phyloP scores from a whole-genome alignment of 306 rosid genomes.

The Oemleria cerasiformis region DNA sequence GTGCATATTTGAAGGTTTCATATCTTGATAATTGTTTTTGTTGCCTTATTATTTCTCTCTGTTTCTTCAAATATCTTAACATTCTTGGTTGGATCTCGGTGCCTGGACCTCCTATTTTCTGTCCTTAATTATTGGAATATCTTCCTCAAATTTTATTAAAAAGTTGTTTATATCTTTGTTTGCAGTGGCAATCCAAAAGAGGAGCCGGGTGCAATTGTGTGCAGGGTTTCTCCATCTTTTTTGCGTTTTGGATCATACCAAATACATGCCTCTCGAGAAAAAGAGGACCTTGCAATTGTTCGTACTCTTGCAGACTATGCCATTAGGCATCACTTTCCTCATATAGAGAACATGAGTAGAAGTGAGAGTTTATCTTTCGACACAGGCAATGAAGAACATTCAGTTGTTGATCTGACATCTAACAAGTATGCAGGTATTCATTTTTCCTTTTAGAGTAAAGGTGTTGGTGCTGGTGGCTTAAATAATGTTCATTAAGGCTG shows the following conservation, averaged over 20 bases:
- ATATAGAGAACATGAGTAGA: conserved; percentile 74
- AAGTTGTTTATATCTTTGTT: not conserved
- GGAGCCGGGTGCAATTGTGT: conserved; percentile 92
- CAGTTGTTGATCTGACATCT: conserved; percentile 90
- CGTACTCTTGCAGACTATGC: conserved; percentile 84
- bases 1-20: not conserved
- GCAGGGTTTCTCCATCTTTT: conserved; percentile 89
- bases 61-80: not conserved
- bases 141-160: not conserved
- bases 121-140: not conserved
- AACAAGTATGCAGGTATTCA: conserved; percentile 86
- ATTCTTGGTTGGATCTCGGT: not conserved
- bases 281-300: conserved; percentile 72
- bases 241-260: conserved; percentile 97
- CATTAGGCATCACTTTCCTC: conserved; percentile 86
- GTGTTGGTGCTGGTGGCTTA: conserved; percentile 1
- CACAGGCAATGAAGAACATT: conserved; percentile 70
- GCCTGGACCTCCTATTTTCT: too few relatives aligned
- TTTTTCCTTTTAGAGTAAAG: not conserved
- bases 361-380: conserved; percentile 83
- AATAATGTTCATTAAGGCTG: too few relatives aligned
- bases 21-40: not conserved
- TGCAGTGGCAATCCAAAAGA: conserved; percentile 93
- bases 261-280: conserved; percentile 79
- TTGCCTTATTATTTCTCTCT: not conserved